These are phyloP conservation scores for Cucurbita argyrosperma DNA, from an alignment of 306 rosid species.

Conservation along the genomic window DNA sequence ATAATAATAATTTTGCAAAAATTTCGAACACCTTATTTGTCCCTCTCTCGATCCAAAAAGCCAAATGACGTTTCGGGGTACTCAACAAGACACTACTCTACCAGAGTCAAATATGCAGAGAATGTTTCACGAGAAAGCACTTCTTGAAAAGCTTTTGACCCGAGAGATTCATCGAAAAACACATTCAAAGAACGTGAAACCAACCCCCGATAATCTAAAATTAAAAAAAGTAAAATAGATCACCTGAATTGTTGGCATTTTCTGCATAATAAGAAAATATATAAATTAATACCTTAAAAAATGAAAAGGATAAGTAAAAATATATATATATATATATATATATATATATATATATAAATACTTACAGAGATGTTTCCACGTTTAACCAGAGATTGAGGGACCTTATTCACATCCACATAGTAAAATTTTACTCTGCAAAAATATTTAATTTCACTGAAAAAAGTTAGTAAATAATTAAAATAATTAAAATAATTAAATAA, in stretches of 20 bases:
- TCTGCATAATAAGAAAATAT: conserved; percentile 30
- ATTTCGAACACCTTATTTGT: no score
- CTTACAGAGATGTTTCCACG: conserved; percentile 78
- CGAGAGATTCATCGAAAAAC: no score
- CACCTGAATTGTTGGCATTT: conserved; percentile 98
- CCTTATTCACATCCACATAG: conserved; percentile 79
- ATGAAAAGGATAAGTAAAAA: neutral
- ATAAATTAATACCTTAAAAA: neutral
- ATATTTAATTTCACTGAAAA: neutral
- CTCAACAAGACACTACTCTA: no score
- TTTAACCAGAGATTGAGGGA: conserved; percentile 66
- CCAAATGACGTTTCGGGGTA: no score
- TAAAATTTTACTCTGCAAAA: conserved; percentile 49
- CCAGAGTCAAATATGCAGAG: no score
- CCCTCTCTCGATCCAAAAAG: no score
- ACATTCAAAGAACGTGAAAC: no score
- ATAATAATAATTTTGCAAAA: no score
- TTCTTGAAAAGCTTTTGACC: no score
- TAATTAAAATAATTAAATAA: neutral
- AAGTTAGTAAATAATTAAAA: neutral
- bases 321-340: no score
- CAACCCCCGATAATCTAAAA: no score
- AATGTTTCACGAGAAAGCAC: no score
- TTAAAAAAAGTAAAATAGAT: neutral
- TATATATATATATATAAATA: neutral